These are phyloP conservation scores for Sporothrix inflata DNA, from an alignment of 2,329 filamentous ascomycete genomes.

Conservation along the genomic window DNA sequence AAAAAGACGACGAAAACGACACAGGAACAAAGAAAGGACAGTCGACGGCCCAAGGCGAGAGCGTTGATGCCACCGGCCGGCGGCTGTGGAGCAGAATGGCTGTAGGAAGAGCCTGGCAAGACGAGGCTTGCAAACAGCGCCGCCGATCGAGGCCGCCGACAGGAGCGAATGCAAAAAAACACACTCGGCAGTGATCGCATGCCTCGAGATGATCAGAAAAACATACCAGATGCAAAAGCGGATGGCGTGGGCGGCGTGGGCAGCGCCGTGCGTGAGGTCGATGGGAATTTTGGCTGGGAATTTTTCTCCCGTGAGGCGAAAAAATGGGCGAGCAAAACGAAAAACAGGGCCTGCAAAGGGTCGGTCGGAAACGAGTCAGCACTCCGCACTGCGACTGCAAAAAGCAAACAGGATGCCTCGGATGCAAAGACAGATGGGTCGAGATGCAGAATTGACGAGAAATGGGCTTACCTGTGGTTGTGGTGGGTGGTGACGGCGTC, in stretches of 20 bases:
- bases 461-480: slow-evolving; percentile 24
- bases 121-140: slow-evolving; percentile 24
- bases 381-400: background rate
- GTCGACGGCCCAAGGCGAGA: slow-evolving; percentile 1
- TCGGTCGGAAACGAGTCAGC: slow-evolving; percentile 10
- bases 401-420: slow-evolving; percentile 11
- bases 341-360: slow-evolving; percentile 22
- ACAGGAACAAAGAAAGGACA: background rate
- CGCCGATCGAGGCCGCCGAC: slow-evolving; percentile 1
- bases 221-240: slow-evolving; percentile 32
- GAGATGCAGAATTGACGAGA: slow-evolving; percentile 22
- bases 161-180: slow-evolving; percentile 27
- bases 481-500: slow-evolving; percentile 19
- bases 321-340: slow-evolving; percentile 15
- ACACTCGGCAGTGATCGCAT: slow-evolving; percentile 30
- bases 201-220: slow-evolving; percentile 24
- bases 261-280: slow-evolving; percentile 10
- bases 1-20: background rate
- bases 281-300: slow-evolving; percentile 22
- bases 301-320: slow-evolving; percentile 20
- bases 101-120: background rate
- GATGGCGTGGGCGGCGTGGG: slow-evolving; percentile 26
- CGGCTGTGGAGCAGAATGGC: slow-evolving; percentile 22
- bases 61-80: slow-evolving; percentile 7
- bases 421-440: slow-evolving; percentile 4